phyloP scores from a whole-genome alignment of 2,329 filamentous ascomycete species.

The Thelonectria olida region DNA sequence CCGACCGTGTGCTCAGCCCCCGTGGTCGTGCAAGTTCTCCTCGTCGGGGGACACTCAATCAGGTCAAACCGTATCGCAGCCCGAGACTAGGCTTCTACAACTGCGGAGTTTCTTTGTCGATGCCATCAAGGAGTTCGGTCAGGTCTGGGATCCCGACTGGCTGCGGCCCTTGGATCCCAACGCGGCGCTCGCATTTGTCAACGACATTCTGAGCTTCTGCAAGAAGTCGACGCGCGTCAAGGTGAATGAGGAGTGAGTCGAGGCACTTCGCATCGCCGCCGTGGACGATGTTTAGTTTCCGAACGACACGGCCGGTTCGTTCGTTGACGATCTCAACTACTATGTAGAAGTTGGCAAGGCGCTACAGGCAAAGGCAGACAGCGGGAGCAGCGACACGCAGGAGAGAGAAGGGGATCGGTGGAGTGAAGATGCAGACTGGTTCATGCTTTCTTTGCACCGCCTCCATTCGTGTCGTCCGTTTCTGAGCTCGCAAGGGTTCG shows the following conservation, averaged over 20 bases:
- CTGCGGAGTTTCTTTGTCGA: slow-evolving; percentile 15
- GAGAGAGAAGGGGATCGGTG: background rate
- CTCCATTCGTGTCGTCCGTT: slow-evolving; percentile 13
- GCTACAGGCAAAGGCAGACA: background rate
- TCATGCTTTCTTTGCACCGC: background rate
- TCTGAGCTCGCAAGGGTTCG: background rate
- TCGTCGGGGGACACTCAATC: slow-evolving; percentile 2
- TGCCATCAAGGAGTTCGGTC: slow-evolving; percentile 11
- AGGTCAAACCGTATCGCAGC: background rate
- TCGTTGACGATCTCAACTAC: background rate
- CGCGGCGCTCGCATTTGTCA: slow-evolving; percentile 1
- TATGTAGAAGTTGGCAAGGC: background rate
- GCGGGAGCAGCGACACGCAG: background rate
- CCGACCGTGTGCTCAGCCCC: slow-evolving; percentile 9
- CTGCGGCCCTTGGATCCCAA: background rate
- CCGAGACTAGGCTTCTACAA: background rate
- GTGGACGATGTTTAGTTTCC: background rate
- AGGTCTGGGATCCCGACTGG: slow-evolving; percentile 26
- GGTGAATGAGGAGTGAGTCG: background rate
- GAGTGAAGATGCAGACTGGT: background rate
- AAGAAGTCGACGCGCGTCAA: slow-evolving; percentile 15
- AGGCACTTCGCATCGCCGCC: slow-evolving; percentile 11
- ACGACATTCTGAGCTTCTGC: slow-evolving; percentile 13
- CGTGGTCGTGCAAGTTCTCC: slow-evolving; percentile 11
- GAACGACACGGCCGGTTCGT: background rate